phyloP scores from a whole-genome alignment of 2,329 filamentous ascomycete genomes.

The Venturia aucupariae region DNA sequence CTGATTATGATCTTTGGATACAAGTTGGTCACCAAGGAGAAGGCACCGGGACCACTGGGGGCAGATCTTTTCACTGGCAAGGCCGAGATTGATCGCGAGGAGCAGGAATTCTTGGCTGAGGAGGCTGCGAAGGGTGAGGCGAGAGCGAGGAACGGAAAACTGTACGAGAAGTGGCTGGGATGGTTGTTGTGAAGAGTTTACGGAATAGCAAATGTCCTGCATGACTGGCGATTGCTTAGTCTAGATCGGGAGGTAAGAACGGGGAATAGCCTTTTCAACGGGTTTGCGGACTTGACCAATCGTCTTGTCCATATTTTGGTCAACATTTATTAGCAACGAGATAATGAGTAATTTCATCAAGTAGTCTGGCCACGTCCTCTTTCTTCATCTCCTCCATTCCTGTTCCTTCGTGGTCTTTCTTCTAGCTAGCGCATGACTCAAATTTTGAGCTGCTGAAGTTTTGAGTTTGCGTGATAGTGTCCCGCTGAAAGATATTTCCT shows the following conservation, averaged over 20 bases:
- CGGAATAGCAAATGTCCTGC: neutral
- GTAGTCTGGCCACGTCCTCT: too few species aligned
- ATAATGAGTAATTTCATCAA: neutral
- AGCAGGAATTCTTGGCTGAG: conserved; percentile 57
- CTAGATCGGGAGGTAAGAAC: neutral
- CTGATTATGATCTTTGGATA: conserved; percentile 59
- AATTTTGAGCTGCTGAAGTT: too few species aligned
- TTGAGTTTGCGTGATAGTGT: too few species aligned
- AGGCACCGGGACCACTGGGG: conserved; percentile 47
- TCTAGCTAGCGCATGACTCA: too few species aligned
- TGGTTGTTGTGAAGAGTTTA: conserved; percentile 47
- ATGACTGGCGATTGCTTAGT: neutral
- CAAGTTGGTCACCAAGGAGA: conserved; percentile 48
- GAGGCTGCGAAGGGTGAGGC: conserved; percentile 32
- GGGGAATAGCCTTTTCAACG: neutral
- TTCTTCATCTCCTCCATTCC: too few species aligned
- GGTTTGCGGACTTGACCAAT: neutral
- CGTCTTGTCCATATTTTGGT: neutral
- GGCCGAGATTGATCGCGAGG: conserved; percentile 63
- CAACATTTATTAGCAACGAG: neutral
- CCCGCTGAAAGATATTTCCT: too few species aligned
- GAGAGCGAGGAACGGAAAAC: conserved; percentile 32
- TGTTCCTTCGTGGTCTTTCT: too few species aligned
- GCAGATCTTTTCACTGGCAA: conserved; percentile 66
- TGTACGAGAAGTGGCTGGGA: conserved; percentile 49